phyloP scores from a whole-genome alignment of 345 rosid species.

The Brassica juncea region DNA sequence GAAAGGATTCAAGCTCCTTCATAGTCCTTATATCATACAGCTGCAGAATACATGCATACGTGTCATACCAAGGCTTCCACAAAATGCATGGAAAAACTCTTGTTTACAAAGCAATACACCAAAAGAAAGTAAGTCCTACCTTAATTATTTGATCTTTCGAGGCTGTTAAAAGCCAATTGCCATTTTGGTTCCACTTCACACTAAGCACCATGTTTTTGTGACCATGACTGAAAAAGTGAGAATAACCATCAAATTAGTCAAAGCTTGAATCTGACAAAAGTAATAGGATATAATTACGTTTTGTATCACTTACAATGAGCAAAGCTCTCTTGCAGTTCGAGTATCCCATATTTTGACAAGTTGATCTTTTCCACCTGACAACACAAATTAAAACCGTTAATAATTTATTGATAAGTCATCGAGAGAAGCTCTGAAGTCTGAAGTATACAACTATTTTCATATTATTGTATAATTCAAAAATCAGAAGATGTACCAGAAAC shows the following conservation, averaged over 20 bases:
- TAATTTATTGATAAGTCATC: not conserved
- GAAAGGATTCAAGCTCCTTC: conserved; percentile 99
- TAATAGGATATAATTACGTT: conserved; percentile 17
- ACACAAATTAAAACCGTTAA: conserved; percentile 20
- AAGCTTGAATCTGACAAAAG: not conserved
- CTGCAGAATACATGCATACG: conserved; percentile 45
- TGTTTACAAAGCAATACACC: not conserved
- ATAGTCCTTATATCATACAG: conserved; percentile 95
- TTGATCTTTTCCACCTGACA: conserved; percentile 90
- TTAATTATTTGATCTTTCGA: conserved; percentile 96
- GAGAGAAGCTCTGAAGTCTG: conserved; percentile 12
- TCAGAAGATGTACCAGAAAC: conserved; percentile 70
- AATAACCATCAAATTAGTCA: conserved; percentile 23
- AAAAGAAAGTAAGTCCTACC: conserved; percentile 45
- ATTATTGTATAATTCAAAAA: conserved; percentile 13
- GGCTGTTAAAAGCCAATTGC: conserved; percentile 96
- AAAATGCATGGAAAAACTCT: not conserved
- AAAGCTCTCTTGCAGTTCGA: conserved; percentile 82
- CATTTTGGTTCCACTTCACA: conserved; percentile 99
- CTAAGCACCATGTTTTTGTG: conserved; percentile 96
- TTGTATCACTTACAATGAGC: conserved; percentile 71
- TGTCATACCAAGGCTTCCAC: conserved; percentile 22
- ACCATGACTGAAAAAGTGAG: conserved; percentile 76
- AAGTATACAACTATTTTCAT: conserved; percentile 2
- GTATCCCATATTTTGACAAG: conserved; percentile 99